Conservation (phyloP, 2,329 filamentous ascomycete species). For the Aspergillus japonicus region DNA sequence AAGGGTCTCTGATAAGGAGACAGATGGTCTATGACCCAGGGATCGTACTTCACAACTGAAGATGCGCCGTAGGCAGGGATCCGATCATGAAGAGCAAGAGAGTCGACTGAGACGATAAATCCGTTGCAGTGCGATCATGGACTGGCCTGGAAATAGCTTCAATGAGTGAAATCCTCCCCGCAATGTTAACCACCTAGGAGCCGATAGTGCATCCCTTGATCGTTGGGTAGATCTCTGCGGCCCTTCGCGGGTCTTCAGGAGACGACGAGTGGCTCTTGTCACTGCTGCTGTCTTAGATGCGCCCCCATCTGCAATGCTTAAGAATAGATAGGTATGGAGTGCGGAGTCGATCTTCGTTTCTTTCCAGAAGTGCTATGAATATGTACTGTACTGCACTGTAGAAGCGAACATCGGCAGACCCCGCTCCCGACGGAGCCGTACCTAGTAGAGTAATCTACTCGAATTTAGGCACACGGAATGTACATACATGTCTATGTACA, state of each 20-base stretch:
- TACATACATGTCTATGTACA: not conserved
- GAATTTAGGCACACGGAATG: not conserved
- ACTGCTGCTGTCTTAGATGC: not conserved
- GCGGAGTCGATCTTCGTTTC: not conserved
- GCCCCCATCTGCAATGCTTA: not conserved
- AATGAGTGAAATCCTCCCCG: not conserved
- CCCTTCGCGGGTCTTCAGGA: not conserved
- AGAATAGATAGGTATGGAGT: not conserved
- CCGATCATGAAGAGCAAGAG: not conserved
- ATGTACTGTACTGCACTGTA: too few relatives aligned
- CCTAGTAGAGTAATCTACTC: too few relatives aligned
- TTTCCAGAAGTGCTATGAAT: not conserved
- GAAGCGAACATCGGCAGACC: not conserved
- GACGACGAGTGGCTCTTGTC: not conserved
- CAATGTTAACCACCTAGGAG: not conserved
- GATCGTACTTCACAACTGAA: too few relatives aligned
- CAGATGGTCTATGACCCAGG: not conserved
- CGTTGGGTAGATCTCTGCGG: not conserved
- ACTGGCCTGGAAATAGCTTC: not conserved
- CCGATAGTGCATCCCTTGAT: not conserved
- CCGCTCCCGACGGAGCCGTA: not conserved
- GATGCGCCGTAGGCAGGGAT: too few relatives aligned
- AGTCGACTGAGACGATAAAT: not conserved
- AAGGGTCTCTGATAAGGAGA: not conserved
- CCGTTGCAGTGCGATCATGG: not conserved